Base-by-base conservation (phyloP, 2,329 filamentous ascomycete genomes). In the Pseudogymnoascus sp. region DNA sequence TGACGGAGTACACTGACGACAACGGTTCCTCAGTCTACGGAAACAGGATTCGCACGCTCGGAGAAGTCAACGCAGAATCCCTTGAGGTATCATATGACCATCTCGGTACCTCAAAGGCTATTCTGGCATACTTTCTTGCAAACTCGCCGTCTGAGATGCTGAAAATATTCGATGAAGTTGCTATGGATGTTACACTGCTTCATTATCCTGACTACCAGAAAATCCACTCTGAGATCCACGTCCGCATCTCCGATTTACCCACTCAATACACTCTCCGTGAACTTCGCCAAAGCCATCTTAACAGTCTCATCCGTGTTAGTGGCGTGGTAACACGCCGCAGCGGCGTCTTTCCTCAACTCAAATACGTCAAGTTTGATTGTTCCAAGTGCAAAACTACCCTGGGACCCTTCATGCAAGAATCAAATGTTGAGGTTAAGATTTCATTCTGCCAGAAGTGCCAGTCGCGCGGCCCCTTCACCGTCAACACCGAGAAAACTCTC, bases 361-460 rank as follows among this genome's bases (percentile, higher is more conserved):
- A 97, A 76, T 97, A 97, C 75, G 91, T 99, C 78, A 96, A 97
- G 78, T 97, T 99, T 73, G 91, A 97, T 78, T 99, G 95, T 77
- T 86, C 82, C 64, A 99, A 97, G 78, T 99, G 95, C 72, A 90
- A 91, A 65, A 84, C 90, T 53, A 96, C 92, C 0, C 83, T 99
- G 2, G 95, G 95, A 1, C 95, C 95, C 16, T 99, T 97, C 80
- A 93, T 96, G 73, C 95, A 99, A 72, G 95, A 99, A 78, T 95
- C 93, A 44, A 96, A 95, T 66, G 87, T 93, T 47, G 95, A 99
- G 76, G 93, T 99, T 73, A 96, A 93, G 77, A 91, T 99, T 70
- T 91, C 90, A 0, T 99, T 90, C 80, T 99, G 95, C 74, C 93
- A 97, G 73, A 95, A 90, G 74, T 99, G 95, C 77, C 93, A 97